Conservation (phyloP, 768 basidiomycete species). For the Kwoniella shandongensis region DNA sequence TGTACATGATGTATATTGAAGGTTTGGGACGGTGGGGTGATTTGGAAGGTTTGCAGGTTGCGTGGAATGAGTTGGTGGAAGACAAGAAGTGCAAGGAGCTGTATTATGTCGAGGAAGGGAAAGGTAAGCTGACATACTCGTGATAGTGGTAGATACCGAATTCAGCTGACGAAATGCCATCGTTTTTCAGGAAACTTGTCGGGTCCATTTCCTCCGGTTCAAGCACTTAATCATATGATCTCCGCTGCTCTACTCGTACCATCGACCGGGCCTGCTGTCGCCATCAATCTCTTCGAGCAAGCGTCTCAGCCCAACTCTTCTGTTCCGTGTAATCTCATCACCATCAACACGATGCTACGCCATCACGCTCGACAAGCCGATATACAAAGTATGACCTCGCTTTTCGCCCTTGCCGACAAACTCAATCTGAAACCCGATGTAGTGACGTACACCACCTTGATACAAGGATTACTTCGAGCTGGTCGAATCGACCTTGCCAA, state of each 20-base stretch:
- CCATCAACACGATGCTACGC: conserved; percentile 77
- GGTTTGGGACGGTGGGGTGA: conserved; percentile 61
- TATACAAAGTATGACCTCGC: conserved; percentile 62
- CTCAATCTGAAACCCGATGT: conserved; percentile 69
- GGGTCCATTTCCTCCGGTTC: conserved; percentile 38
- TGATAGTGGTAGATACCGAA: background rate
- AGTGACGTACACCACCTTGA: conserved; percentile 81
- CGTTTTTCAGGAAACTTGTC: background rate
- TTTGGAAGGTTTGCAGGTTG: conserved; percentile 60
- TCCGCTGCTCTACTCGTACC: conserved; percentile 62
- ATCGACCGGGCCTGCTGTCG: conserved; percentile 46
- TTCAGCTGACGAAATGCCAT: background rate
- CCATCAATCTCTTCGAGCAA: conserved; percentile 55
- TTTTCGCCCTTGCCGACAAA: conserved; percentile 63
- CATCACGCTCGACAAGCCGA: conserved; percentile 67
- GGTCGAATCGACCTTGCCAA: conserved; percentile 67
- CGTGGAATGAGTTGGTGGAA: conserved; percentile 48
- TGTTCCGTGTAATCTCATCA: conserved; percentile 68
- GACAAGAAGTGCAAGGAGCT: conserved; percentile 43
- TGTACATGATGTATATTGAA: conserved; percentile 70
- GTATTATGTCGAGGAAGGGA: conserved; percentile 22
- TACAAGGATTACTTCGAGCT: conserved; percentile 71
- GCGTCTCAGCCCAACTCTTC: conserved; percentile 56
- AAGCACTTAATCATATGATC: conserved; percentile 69
- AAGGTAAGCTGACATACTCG: conserved; percentile 18